phyloP scores from a whole-genome alignment of 202 grass and related monocot genomes.

The Alloteropsis angusta region DNA sequence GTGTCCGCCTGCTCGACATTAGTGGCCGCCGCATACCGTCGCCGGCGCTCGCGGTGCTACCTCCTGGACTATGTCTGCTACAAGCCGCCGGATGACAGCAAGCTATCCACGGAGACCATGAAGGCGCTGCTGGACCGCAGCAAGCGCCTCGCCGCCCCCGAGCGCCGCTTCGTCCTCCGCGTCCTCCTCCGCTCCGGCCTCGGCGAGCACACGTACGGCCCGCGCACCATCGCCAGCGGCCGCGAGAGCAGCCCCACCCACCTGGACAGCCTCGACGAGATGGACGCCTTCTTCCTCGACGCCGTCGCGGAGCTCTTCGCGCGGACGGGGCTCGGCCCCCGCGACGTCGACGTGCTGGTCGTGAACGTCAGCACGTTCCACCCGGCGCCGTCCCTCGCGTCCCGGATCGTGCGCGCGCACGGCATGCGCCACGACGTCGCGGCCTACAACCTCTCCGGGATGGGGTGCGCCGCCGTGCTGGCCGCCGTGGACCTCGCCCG shows the following conservation, averaged over 20 bases:
- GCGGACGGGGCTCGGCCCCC: background rate
- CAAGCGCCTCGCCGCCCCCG: slow-evolving; percentile 4
- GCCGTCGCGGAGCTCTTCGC: slow-evolving; percentile 29
- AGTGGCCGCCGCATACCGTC: background rate
- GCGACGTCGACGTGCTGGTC: slow-evolving; percentile 49
- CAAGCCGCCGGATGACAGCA: slow-evolving; percentile 37
- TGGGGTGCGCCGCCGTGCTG: slow-evolving; percentile 51
- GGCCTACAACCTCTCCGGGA: slow-evolving; percentile 50
- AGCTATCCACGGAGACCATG: slow-evolving; percentile 8
- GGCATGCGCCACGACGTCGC: slow-evolving; percentile 50
- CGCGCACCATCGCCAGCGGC: slow-evolving; percentile 22
- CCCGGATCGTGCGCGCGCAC: slow-evolving; percentile 28
- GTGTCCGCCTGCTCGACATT: background rate
- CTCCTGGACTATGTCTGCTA: slow-evolving; percentile 58
- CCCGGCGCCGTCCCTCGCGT: slow-evolving; percentile 42
- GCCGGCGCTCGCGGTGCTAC: slow-evolving; percentile 20
- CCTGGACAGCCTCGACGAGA: slow-evolving; percentile 37
- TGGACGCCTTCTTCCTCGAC: slow-evolving; percentile 25
- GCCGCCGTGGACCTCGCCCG: slow-evolving; percentile 34
- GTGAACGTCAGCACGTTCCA: slow-evolving; percentile 46
- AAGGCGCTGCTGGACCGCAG: slow-evolving; percentile 6
- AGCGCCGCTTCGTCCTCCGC: slow-evolving; percentile 48
- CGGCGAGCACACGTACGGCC: slow-evolving; percentile 51
- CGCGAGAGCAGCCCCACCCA: slow-evolving; percentile 14
- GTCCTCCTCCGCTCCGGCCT: slow-evolving; percentile 51